Conservation (phyloP, 345 rosid genomes). For the Leavenworthia alabamica region DNA sequence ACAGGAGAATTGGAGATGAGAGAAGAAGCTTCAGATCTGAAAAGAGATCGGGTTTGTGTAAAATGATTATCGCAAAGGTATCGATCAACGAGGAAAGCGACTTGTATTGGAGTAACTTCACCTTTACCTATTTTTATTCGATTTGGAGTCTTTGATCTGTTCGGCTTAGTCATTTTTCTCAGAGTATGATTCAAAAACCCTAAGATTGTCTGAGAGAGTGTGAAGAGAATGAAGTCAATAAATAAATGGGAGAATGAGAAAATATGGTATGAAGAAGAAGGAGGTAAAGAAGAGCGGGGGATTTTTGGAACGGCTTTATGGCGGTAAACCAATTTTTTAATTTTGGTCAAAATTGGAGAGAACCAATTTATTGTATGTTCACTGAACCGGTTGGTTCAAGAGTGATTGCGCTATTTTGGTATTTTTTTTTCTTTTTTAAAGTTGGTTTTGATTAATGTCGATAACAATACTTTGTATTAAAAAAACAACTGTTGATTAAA, state of each 20-base stretch:
- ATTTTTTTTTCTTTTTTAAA: no score
- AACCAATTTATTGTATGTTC: background rate
- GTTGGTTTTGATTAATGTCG: no score
- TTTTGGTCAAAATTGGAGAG: background rate
- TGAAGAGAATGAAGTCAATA: background rate
- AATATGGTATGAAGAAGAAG: no score
- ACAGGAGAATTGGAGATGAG: constrained; percentile 69
- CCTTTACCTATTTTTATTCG: constrained; percentile 59
- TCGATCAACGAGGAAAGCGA: constrained; percentile 82
- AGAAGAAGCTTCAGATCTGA: constrained; percentile 75
- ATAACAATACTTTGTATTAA: no score
- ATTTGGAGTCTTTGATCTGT: constrained; percentile 40
- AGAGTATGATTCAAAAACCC: background rate
- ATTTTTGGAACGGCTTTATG: constrained; percentile 15
- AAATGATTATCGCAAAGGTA: constrained; percentile 73
- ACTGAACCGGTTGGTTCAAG: background rate
- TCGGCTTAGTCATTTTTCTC: constrained; percentile 52
- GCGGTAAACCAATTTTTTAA: constrained; percentile 11
- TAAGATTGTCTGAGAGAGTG: background rate
- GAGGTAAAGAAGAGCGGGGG: constrained; percentile 19
- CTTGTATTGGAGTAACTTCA: constrained; percentile 78
- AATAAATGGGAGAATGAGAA: background rate
- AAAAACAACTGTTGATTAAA: no score
- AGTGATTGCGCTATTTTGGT: no score
- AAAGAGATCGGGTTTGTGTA: constrained; percentile 52